A percentile compares a stretch with the other conserved stretches of the same genome.
These are phyloP conservation scores for Kappamyces sp. DNA, from an alignment of 192 early-diverging fungal species.

Conservation along the genomic window DNA sequence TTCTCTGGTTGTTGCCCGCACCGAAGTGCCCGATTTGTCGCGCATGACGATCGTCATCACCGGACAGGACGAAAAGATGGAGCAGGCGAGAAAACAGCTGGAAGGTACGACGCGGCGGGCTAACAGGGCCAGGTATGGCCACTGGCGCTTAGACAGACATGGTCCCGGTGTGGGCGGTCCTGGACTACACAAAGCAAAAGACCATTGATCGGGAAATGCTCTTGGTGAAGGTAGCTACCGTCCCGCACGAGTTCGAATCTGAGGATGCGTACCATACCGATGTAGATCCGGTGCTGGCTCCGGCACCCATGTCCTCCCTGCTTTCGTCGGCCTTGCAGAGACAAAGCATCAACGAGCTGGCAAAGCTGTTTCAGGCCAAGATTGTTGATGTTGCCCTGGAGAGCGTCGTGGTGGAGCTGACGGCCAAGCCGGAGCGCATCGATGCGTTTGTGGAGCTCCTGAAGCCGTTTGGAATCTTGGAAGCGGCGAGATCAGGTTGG, in stretches of 20 bases:
- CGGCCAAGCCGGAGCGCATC: slow-evolving; percentile 79
- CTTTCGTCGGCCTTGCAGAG: slow-evolving; percentile 60
- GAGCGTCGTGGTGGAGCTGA: slow-evolving; percentile 78
- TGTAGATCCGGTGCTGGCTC: slow-evolving; percentile 6
- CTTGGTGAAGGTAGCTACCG: slow-evolving; percentile 86
- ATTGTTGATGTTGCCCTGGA: slow-evolving; percentile 85
- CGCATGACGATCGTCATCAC: slow-evolving; percentile 96
- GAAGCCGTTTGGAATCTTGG: slow-evolving; percentile 92
- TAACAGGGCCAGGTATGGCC: no score
- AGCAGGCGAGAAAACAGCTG: slow-evolving; percentile 89
- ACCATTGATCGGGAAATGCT: slow-evolving; percentile 91
- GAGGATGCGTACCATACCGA: slow-evolving; percentile 19
- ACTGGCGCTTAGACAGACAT: slow-evolving; percentile 46
- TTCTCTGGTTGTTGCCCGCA: slow-evolving; percentile 91
- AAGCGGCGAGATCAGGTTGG: slow-evolving; percentile 82
- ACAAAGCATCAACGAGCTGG: slow-evolving; percentile 72
- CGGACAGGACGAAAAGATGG: slow-evolving; percentile 74
- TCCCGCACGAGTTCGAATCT: slow-evolving; percentile 31
- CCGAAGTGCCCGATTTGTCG: slow-evolving; percentile 85
- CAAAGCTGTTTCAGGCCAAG: slow-evolving; percentile 77
- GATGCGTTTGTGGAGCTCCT: slow-evolving; percentile 90
- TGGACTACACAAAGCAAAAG: slow-evolving; percentile 87
- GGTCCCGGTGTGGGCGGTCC: slow-evolving; percentile 95
- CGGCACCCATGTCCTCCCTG: slow-evolving; percentile 32
- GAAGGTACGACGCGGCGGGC: slow-evolving; percentile 32